Conservation (phyloP, 495 filamentous ascomycete species). For the Astrothelium subdiscretum region DNA sequence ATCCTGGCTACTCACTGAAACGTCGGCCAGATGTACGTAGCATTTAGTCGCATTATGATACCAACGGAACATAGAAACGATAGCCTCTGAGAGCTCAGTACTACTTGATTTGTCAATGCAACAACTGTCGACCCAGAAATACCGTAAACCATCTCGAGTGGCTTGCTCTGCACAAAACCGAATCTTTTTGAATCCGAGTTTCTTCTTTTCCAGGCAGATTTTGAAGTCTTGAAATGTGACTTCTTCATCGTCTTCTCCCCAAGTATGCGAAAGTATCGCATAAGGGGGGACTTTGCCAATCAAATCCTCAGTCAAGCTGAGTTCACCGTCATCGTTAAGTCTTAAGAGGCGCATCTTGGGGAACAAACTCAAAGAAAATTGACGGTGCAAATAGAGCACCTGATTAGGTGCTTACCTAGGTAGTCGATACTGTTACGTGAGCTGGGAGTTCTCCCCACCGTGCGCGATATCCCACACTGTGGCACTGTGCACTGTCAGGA, state of each 20-base stretch:
- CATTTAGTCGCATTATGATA: constrained; percentile 5
- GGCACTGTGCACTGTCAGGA: too few species aligned
- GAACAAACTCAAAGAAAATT: too few species aligned
- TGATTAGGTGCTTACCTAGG: too few species aligned
- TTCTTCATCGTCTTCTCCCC: constrained; percentile 9
- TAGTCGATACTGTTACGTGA: too few species aligned
- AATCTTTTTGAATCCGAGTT: constrained; percentile 9
- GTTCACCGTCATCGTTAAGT: constrained; percentile 1
- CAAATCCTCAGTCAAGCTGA: constrained; percentile 8
- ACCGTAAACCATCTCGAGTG: not conserved
- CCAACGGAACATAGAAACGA: constrained; percentile 9
- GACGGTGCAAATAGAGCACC: too few species aligned
- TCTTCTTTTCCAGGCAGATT: not conserved
- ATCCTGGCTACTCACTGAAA: not conserved
- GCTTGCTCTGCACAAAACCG: constrained; percentile 8
- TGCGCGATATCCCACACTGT: too few species aligned
- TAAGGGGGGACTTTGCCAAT: not conserved
- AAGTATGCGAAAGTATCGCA: constrained; percentile 15
- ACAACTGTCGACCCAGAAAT: constrained; percentile 11
- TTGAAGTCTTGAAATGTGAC: constrained; percentile 8
- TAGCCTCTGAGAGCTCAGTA: constrained; percentile 5
- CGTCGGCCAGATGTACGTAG: constrained; percentile 8
- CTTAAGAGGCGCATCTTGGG: constrained; percentile 9
- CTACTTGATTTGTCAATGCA: constrained; percentile 10
- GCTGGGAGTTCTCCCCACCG: too few species aligned